These are phyloP conservation scores for Solanum peruvianum DNA, from an alignment of 257 asterid species.

Conservation along the genomic window DNA sequence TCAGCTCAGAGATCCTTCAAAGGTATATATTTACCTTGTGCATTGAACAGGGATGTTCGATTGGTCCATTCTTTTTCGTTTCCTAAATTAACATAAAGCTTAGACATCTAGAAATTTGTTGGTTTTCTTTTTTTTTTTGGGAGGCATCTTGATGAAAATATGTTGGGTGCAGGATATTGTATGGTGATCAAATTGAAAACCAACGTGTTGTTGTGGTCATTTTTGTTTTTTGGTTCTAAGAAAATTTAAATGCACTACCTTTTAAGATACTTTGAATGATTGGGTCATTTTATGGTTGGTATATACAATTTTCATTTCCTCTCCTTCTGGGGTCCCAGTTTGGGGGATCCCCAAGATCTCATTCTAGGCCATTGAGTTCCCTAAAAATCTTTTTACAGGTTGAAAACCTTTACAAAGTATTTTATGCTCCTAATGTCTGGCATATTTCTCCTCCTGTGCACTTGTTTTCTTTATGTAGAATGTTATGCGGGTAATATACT, in stretches of 20 bases:
- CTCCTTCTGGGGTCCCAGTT: background rate
- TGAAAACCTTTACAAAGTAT: background rate
- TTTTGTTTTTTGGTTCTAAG: background rate
- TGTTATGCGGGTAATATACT: background rate
- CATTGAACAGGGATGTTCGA: background rate
- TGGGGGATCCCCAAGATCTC: background rate
- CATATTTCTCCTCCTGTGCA: background rate
- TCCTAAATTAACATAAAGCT: background rate
- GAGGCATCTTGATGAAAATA: background rate
- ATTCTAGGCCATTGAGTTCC: background rate
- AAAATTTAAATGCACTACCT: background rate
- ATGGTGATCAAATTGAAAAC: background rate
- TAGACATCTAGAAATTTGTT: background rate
- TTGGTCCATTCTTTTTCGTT: background rate
- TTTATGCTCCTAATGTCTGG: background rate
- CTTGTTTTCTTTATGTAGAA: background rate
- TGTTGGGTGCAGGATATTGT: background rate
- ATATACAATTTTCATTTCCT: background rate
- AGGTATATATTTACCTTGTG: slow-evolving; percentile 45
- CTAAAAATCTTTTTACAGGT: background rate
- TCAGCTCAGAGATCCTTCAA: slow-evolving; percentile 82
- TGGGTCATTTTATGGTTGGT: background rate
- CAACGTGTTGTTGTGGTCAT: background rate
- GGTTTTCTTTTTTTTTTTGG: background rate
- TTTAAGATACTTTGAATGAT: background rate